Evolutionary conservation across 2,329 filamentous ascomycete genomes (phyloP).

Genomic region (Fusarium sp.): DNA sequence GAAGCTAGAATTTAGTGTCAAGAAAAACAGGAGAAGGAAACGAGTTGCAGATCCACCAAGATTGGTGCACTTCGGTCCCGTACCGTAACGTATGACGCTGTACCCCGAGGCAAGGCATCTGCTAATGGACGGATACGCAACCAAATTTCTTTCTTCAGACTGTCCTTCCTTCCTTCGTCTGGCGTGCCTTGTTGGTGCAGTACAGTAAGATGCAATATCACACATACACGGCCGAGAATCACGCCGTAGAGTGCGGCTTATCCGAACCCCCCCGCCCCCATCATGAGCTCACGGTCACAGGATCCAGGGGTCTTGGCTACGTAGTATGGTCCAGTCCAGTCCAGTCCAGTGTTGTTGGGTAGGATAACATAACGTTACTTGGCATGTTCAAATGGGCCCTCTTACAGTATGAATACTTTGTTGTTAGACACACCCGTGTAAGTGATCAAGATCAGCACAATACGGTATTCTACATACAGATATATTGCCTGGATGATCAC

Average conservation of each 20-base stretch:
- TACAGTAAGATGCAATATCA: conserved; percentile 36
- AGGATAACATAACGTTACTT: neutral
- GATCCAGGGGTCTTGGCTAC: conserved; percentile 16
- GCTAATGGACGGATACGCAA: neutral
- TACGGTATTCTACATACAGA: neutral
- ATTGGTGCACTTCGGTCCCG: conserved; percentile 3
- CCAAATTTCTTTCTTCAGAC: conserved; percentile 14
- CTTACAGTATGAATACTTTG: neutral
- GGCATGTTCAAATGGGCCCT: neutral
- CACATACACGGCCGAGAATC: conserved; percentile 40
- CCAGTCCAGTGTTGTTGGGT: neutral
- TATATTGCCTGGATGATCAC: neutral
- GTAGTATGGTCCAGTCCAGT: neutral
- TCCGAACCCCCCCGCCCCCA: conserved; percentile 23
- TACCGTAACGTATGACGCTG: neutral
- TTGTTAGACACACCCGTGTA: conserved; percentile 3
- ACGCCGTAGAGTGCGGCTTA: conserved; percentile 39
- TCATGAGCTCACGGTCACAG: conserved; percentile 15
- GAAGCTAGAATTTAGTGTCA: conserved; percentile 6
- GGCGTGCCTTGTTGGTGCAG: conserved; percentile 26
- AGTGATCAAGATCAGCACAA: conserved; percentile 21
- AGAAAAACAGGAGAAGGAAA: conserved; percentile 2
- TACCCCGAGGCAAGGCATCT: neutral
- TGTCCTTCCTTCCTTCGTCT: neutral
- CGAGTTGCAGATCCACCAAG: conserved; percentile 15